Base-by-base conservation (phyloP, 2,329 filamentous ascomycete genomes). In the Cladosporium velox region DNA sequence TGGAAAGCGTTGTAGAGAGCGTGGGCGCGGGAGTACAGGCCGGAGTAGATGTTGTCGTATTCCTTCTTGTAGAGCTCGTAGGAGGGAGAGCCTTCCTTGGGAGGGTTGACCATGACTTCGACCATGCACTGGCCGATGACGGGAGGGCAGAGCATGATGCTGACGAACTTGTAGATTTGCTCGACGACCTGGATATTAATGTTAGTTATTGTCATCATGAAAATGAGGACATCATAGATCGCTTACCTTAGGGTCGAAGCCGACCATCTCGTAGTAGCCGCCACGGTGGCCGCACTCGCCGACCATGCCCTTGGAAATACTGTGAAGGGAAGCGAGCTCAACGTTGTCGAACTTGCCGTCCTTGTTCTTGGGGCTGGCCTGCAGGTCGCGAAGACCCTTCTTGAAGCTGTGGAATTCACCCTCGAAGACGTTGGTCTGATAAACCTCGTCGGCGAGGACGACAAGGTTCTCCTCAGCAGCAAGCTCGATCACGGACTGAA, bases 81-180 rank as follows among this genome's bases (percentile, higher is more conserved):
- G 71, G 91, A 96, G 18, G 92, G 91, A 67, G 96, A 90, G 67
- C 95, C 94, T 72, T 88, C 80, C 75, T 86, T 86, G 47, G 95
- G 95, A 64, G 95, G 95, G 84, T 98, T 97, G 75, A 97, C 93
- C 94, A 98, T 97, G 78, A 97, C 83, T 83, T 98, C 95, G 68
- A 99, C 91, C 58, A 98, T 85, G 81, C 95, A 98, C 85, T 99
- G 95, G 67, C 93, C 94, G 71, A 97, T 87, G 73, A 99, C 95
- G 30, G 95, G 94, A 60, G 95, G 90, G 81, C 95, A 99, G 71
- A 99, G 89, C 82, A 91, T 94, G 82, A 99, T 98, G 78, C 91
- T 95, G 76, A 98, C 91, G 78, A 97, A 97, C 84, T 99, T 99
- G 88, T 98, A 98, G 79, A 99, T 93, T 83, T 98, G 90, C 70